Evolutionary conservation across 2,329 filamentous ascomycete species (phyloP), one percentile per base, ranked within the genome.

Genomic region (Penicillium sp.): DNA sequence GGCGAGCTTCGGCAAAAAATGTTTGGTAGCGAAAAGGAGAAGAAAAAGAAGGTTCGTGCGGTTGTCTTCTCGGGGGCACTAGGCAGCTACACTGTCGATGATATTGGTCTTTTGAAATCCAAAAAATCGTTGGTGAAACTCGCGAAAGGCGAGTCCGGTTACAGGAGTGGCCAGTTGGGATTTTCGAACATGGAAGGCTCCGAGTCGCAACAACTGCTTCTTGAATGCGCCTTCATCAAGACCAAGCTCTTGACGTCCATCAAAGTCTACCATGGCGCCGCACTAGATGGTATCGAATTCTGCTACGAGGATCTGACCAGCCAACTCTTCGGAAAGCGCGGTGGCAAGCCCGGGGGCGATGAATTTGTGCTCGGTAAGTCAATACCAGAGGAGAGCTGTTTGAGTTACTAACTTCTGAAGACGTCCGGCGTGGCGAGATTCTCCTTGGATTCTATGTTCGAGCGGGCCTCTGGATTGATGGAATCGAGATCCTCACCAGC

Each of bases 211-310:
- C 82, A 95, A 52, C 60, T 92, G 23, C 71, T 95, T 26, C 80
- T 93, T 45, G 76, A 82, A 28, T 85, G 81, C 55, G 76, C 80
- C 10, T 66, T 76, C 31, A 74, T 77, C 26, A 76, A 80, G 45
- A 84, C 79, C 20, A 83, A 88, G 46, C 74, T 95, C 18, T 70
- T 96, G 45, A 82, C 79, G 1, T 77, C 77, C 4, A 75, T 95
- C 39, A 76, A 79, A 42, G 73, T 94, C 10, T 93, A 88, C 56
- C 82, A 87, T 52, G 87, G 85, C 2, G 70, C 73, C 41, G 82
- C 82, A 3, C 59, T 96, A 9, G 84, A 94, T 59, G 92, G 92
- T 0, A 64, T 98, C 13, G 90, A 96, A 61, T 96, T 98, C 63
- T 73, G 85, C 42, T 96, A 95, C 57, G 90, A 96, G 55, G 88